These are phyloP conservation scores for Ochetophila trinervis DNA, from an alignment of 306 rosid genomes.

Conservation along the genomic window DNA sequence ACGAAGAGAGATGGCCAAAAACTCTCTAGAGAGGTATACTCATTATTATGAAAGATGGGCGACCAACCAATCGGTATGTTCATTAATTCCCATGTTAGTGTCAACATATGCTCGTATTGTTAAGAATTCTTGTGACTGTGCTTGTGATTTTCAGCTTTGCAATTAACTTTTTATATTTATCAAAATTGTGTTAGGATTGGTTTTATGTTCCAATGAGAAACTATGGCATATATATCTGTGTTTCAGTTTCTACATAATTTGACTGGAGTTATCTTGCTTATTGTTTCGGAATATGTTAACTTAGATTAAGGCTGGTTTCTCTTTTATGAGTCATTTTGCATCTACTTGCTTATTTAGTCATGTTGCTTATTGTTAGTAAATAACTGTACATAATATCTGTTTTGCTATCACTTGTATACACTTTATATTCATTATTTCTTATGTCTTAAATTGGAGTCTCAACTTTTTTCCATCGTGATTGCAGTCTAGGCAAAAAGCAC, in stretches of 20 bases:
- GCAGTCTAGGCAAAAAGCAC: slow-evolving; percentile 97
- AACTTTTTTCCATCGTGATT: slow-evolving; percentile 12
- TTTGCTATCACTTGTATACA: too few species aligned
- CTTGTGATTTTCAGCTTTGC: not conserved
- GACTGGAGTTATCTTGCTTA: not conserved
- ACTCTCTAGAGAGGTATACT: slow-evolving; percentile 90
- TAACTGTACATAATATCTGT: not conserved
- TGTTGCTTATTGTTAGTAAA: not conserved
- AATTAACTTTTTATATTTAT: too few species aligned
- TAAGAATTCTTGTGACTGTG: not conserved
- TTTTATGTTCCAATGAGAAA: too few species aligned
- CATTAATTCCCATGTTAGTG: not conserved
- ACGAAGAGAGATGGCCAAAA: slow-evolving; percentile 95
- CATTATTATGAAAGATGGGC: slow-evolving; percentile 99
- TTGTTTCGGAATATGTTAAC: too few species aligned
- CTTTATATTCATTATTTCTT: not conserved
- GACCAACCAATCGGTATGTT: slow-evolving; percentile 85
- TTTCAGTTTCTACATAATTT: too few species aligned
- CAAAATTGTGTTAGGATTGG: too few species aligned
- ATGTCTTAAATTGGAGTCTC: slow-evolving; percentile 9
- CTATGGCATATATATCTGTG: too few species aligned
- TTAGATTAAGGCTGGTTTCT: too few species aligned
- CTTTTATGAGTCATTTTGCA: too few species aligned
- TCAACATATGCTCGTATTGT: not conserved
- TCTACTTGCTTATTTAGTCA: too few species aligned